Evolutionary conservation across 768 basidiomycete species (phyloP), one percentile per base, ranked within the genome.

Genomic region (Pleurotus ostreatus): DNA sequence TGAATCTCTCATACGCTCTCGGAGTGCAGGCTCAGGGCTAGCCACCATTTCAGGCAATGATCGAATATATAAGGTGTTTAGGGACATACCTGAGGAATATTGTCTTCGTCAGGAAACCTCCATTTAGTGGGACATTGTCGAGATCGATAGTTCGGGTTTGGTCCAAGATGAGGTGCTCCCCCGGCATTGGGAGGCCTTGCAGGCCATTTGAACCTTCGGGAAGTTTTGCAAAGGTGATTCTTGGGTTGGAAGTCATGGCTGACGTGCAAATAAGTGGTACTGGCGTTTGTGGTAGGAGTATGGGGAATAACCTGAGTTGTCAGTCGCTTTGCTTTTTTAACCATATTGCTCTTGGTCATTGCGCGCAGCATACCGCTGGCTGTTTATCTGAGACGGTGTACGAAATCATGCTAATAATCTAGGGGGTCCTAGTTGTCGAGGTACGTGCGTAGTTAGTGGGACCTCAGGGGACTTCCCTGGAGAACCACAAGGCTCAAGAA

Each of bases 1-100:
- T 1, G 54, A 57, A 45, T 63, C 65, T 23, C 69, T 59, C 76
- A 76, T 74, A 45, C 62, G 59, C 41, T 63, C 64, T 9, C 69
- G 62, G 44, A 64, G 60, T 39, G 57, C 59, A 1, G 66, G 64
- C 47, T 67, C 66, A 9, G 64, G 64, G 46, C 65, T 65, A 38
- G 40, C 20, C 11, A 12, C 40, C n/a, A 40, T 46, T 15, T 39
- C 18, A 23, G 12, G 13, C n/a, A 30, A 55, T 58, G 13, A 6
- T n/a, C 12, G 34, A 38, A 39, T 12, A 22, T 16, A 22, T 7
- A 7, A 15, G 4, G n/a, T 47, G 5, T 18, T 1, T 25, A 13
- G 3, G 30, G 37, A 8, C 53, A 44, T 8, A 45, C 57, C 66
- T 57, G 4, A 64, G 54, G 5, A 61, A 53, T 7, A 65, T 58